Base-by-base conservation (phyloP, 2,329 filamentous ascomycete species). In the Diaporthe ampelina region DNA sequence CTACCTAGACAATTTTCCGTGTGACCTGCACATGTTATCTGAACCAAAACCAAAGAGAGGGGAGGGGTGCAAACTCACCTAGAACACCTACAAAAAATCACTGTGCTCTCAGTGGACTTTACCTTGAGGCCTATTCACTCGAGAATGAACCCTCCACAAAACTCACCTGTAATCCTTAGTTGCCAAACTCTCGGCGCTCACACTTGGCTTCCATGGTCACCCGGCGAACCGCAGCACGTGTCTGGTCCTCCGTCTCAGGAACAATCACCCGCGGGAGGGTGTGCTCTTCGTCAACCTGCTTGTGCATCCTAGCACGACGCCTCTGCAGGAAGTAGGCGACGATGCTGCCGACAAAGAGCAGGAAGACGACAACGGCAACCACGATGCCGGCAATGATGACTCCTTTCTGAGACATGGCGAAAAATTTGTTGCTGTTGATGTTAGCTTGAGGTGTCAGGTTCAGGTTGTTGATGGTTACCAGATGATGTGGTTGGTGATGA, bases 301-400 rank as follows among this genome's bases (percentile, higher is more conserved):
- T 29, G 17, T 10, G 15, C 24, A 29, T 21, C 9, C 24, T 17
- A 0, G 4, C 24, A 9, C 40, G 11, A 0, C 15, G 58, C 58
- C 9, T 63, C 2, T 29, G 24, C n/a, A n/a, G 9, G 17, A 21
- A 4, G 24, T 21, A 19, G 0, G 24, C 37, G 35, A 21, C 37
- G 2, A 45, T 9, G 24, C n/a, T 63, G 3, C 15, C 40, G 9
- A 19, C n/a, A 4, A 52, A 3, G n/a, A 52, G 45, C 21, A 50
- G n/a, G 4, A 13, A 13, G n/a, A 61, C 13, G 0, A 61, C 0
- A n/a, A 3, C 9, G 1, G 11, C 57, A 1, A 4, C 7, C 3
- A 26, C 7, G 17, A 45, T 45, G 7, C 40, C 9, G 24, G 21
- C 2, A 0, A 63, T 45, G 19, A 45, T 3, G 17, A 24, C 11